Conservation (phyloP, 805 yeast species). For the Wickerhamomyces mucosus region DNA sequence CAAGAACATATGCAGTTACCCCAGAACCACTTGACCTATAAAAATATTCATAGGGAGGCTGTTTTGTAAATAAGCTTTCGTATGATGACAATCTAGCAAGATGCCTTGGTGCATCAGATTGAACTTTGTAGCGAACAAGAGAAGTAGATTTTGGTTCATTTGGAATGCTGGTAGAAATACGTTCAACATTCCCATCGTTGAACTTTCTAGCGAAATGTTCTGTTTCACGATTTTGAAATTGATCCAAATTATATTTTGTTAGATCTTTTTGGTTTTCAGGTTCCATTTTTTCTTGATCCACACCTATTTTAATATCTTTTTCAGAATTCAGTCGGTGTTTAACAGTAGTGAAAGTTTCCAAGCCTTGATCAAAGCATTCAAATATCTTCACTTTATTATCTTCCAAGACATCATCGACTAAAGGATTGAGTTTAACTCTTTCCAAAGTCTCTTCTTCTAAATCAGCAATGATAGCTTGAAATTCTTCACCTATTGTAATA, state of each 20-base stretch:
- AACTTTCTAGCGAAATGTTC: background rate
- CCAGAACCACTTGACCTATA: constrained; percentile 47
- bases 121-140: constrained; percentile 13
- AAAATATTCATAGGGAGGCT: constrained; percentile 22
- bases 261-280: background rate
- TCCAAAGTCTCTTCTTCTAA: background rate
- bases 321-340: background rate
- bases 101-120: constrained; percentile 48
- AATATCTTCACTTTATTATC: background rate
- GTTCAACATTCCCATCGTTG: too few relatives aligned
- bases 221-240: background rate
- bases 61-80: constrained; percentile 8
- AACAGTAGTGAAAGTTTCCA: too few relatives aligned
- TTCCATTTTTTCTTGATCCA: background rate
- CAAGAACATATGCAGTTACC: constrained; percentile 69
- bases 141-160: background rate
- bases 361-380: background rate
- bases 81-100: constrained; percentile 49
- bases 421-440: background rate
- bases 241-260: background rate
- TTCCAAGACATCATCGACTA: background rate
- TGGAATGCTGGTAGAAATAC: too few relatives aligned
- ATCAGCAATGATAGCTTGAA: background rate
- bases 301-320: constrained; percentile 2
- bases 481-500: constrained; percentile 1